Percentiles rank a stretch among this genome's conserved stretches.
Evolutionary conservation across 2,329 filamentous ascomycete genomes (phyloP).

Genomic region (Phoma herbarum): DNA sequence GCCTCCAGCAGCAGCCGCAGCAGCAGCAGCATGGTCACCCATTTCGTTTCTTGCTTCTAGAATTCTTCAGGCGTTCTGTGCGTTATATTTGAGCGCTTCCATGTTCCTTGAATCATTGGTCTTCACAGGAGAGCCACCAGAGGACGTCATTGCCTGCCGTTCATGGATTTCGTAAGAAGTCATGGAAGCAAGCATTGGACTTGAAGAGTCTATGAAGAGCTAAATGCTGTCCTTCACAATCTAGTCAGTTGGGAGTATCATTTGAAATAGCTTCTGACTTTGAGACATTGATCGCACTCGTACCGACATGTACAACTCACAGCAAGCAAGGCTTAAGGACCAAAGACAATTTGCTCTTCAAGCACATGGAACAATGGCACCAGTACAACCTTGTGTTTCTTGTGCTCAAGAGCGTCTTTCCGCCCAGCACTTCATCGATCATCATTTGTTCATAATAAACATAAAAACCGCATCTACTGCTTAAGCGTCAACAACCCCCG

Average conservation of each 20-base stretch:
- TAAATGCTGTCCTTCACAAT: no score
- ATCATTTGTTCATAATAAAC: not conserved
- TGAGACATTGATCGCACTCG: no score
- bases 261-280: not conserved
- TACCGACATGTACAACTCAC: not conserved
- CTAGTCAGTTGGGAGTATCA: not conserved
- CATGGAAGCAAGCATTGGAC: no score
- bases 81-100: not conserved
- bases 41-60: not conserved
- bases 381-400: not conserved
- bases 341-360: not conserved
- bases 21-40: conserved; percentile 16
- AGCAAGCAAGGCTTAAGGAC: not conserved
- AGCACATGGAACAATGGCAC: not conserved
- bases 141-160: no score
- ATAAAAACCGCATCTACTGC: conserved; percentile 11
- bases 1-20: not conserved
- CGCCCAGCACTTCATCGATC: conserved; percentile 4
- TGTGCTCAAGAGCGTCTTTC: not conserved
- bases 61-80: not conserved
- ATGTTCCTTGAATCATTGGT: no score
- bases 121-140: no score
- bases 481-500: conserved; percentile 66
- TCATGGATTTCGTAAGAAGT: no score
- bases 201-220: no score